These are phyloP conservation scores for Talaromyces sp. DNA, from an alignment of 2,329 filamentous ascomycete species.

Conservation along the genomic window DNA sequence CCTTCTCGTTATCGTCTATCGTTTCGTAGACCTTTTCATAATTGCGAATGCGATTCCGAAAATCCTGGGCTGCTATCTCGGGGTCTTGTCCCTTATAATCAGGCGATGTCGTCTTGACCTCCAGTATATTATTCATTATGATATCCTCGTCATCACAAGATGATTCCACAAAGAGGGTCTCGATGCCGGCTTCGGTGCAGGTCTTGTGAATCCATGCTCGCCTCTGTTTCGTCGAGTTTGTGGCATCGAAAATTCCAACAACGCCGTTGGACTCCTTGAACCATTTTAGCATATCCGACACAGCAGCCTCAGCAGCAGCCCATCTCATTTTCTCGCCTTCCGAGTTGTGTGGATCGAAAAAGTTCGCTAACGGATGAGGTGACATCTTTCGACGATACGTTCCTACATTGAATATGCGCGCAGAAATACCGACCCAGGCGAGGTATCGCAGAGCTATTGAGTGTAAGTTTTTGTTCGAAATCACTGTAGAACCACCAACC, in stretches of 20 bases:
- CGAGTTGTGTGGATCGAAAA: constrained; percentile 86
- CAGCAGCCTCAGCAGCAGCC: constrained; percentile 85
- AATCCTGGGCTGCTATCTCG: constrained; percentile 84
- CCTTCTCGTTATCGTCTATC: constrained; percentile 80
- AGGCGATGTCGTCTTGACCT: constrained; percentile 94
- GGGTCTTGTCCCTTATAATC: constrained; percentile 95
- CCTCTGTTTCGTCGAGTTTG: constrained; percentile 87
- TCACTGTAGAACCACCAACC: constrained; percentile 48
- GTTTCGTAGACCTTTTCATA: constrained; percentile 97
- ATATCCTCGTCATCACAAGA: constrained; percentile 94
- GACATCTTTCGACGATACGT: constrained; percentile 88
- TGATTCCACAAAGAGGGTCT: constrained; percentile 93
- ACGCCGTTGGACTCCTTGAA: constrained; percentile 72
- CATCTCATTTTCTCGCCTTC: constrained; percentile 87
- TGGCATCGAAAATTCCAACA: constrained; percentile 92
- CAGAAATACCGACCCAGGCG: constrained; percentile 90
- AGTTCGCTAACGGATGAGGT: constrained; percentile 85
- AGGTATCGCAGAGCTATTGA: constrained; percentile 80
- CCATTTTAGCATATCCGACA: constrained; percentile 92
- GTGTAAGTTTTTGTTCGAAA: not conserved
- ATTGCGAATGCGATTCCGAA: constrained; percentile 89
- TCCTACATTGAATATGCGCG: constrained; percentile 95
- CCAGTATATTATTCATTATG: constrained; percentile 97
- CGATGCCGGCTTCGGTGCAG: constrained; percentile 71
- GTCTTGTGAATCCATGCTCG: constrained; percentile 86